Conservation (phyloP, 768 basidiomycete genomes). For the Russula lepida region DNA sequence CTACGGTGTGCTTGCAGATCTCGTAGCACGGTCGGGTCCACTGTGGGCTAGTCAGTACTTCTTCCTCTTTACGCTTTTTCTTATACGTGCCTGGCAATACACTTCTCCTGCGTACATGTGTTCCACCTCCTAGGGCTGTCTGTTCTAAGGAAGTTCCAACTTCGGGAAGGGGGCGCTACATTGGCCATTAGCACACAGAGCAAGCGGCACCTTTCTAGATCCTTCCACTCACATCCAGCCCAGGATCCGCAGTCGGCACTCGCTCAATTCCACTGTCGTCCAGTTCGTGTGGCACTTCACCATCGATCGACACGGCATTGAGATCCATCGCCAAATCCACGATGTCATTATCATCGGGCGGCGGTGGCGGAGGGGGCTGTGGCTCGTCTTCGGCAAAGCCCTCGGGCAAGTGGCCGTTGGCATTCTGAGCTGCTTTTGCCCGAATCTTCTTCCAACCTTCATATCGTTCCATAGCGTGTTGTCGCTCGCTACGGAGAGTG, state of each 20-base stretch:
- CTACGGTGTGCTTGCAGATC: slow-evolving; percentile 85
- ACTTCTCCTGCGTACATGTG: slow-evolving; percentile 91
- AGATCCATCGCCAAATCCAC: slow-evolving; percentile 86
- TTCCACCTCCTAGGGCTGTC: slow-evolving; percentile 42
- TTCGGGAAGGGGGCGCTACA: slow-evolving; percentile 60
- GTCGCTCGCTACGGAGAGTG: slow-evolving; percentile 58
- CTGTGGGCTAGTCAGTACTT: slow-evolving; percentile 33
- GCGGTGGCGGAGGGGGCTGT: slow-evolving; percentile 68
- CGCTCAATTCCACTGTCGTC: slow-evolving; percentile 79
- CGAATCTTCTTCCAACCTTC: slow-evolving; percentile 86
- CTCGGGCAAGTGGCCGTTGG: slow-evolving; percentile 59
- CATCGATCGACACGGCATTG: slow-evolving; percentile 75
- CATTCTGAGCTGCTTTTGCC: slow-evolving; percentile 65
- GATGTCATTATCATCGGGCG: slow-evolving; percentile 78
- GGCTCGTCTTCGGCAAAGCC: slow-evolving; percentile 63
- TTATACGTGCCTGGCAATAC: slow-evolving; percentile 67
- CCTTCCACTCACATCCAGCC: slow-evolving; percentile 59
- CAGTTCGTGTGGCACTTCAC: slow-evolving; percentile 51
- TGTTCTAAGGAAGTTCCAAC: slow-evolving; percentile 49
- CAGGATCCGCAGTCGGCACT: slow-evolving; percentile 90
- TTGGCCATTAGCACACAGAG: slow-evolving; percentile 13
- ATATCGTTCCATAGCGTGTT: slow-evolving; percentile 76
- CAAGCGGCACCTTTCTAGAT: slow-evolving; percentile 22
- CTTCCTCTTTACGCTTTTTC: background rate
- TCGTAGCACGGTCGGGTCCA: slow-evolving; percentile 81